phyloP scores from a whole-genome alignment of 1,284 basidiomycete genomes.

The Psilocybe mexicana region DNA sequence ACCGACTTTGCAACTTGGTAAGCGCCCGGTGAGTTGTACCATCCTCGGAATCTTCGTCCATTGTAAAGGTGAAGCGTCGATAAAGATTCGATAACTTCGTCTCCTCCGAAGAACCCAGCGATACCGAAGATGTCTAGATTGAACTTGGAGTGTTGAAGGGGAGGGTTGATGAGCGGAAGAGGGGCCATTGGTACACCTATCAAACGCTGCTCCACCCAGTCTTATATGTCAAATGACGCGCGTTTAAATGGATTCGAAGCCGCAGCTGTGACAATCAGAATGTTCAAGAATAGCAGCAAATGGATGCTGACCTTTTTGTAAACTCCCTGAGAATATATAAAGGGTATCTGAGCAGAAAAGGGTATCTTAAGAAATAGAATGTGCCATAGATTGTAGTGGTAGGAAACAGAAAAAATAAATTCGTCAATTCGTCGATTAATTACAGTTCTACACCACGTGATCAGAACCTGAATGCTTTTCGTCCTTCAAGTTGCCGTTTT shows the following conservation, averaged over 20 bases:
- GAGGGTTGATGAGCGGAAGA: background rate
- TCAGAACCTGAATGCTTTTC: constrained; percentile 4
- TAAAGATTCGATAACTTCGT: constrained; percentile 20
- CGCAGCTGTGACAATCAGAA: background rate
- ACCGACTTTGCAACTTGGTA: constrained; percentile 20
- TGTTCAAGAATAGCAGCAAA: no score
- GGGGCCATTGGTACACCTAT: background rate
- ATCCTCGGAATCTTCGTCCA: constrained; percentile 15
- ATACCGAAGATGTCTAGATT: constrained; percentile 18
- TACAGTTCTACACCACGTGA: background rate
- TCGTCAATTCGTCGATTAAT: background rate
- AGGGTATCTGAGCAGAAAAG: no score
- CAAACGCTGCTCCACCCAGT: no score
- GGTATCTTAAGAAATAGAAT: no score
- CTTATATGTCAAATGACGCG: background rate
- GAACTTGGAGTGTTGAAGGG: constrained; percentile 14
- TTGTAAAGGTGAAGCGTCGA: constrained; percentile 20
- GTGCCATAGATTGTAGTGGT: no score
- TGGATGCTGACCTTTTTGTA: no score
- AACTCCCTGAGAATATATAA: no score
- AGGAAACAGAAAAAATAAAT: background rate
- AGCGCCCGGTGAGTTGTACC: constrained; percentile 22
- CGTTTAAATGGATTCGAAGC: background rate
- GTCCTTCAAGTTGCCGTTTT: background rate
- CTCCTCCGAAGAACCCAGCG: constrained; percentile 21